Evolutionary conservation across 2,329 filamentous ascomycete genomes (phyloP).

Genomic region (Chrysoporthe austroafricana): DNA sequence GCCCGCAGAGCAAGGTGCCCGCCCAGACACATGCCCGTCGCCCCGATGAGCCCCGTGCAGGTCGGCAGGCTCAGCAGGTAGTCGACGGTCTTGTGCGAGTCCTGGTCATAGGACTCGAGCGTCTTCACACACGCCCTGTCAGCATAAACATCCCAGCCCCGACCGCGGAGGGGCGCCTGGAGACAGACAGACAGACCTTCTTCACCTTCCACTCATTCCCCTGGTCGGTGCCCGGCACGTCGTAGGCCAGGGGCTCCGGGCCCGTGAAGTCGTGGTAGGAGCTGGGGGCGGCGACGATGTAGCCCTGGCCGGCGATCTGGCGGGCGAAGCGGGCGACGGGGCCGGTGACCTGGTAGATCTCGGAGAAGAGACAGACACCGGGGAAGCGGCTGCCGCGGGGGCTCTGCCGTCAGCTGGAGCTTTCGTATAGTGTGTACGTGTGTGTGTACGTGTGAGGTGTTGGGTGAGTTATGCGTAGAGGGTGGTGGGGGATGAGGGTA

Average conservation of each 20-base stretch:
- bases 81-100: conserved; percentile 70
- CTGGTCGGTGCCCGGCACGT: conserved; percentile 82
- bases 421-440: too few relatives aligned
- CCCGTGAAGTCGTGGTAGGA: conserved; percentile 94
- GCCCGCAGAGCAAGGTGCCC: conserved; percentile 77
- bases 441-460: too few relatives aligned
- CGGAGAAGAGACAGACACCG: conserved; percentile 85
- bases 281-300: conserved; percentile 88
- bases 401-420: too few relatives aligned
- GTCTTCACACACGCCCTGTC: conserved; percentile 54
- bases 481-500: background rate
- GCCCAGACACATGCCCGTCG: conserved; percentile 90
- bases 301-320: conserved; percentile 90
- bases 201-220: conserved; percentile 86
- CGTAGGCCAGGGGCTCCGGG: conserved; percentile 81
- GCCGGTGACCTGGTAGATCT: conserved; percentile 82
- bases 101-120: conserved; percentile 83
- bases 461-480: too few relatives aligned
- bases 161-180: background rate
- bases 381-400: conserved; percentile 65
- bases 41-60: conserved; percentile 79
- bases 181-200: conserved; percentile 56
- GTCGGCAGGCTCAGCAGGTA: conserved; percentile 71
- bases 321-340: conserved; percentile 87
- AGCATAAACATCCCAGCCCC: background rate